Evolutionary conservation across 179 eudicot genomes (phyloP), one percentile per base, ranked within the genome.

Genomic region (Patellifolia procumbens): DNA sequence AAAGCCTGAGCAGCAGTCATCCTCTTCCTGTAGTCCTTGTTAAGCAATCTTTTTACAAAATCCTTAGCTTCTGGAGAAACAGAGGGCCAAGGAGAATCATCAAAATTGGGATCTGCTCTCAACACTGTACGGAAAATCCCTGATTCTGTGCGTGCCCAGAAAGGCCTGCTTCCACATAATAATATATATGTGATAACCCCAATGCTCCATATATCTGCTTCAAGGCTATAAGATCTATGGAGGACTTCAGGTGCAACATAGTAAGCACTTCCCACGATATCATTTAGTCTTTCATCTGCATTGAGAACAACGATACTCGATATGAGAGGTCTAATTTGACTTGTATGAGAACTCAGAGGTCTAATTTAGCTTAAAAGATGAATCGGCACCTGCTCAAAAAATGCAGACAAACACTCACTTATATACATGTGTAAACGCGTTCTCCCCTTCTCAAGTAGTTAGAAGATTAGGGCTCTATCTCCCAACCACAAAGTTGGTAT

Each of bases 211-310:
- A 94, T 85, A 85, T 94, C 98, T 34, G 94, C 97, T 83, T 94
- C 98, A 69, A 86, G 74, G 80, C 89, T 89, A 83, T 94, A 94
- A 32, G 98, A 94, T 86, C 98, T 88, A 81, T 92, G 98, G 55
- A 94, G 94, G 62, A 94, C 98, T 89, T 94, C 98, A 28, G 98
- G 98, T 29, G 98, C 93, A 69, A 94, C 98, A 82, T 92, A 94
- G 78, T 92, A 94, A 37, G 98, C 98, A 83, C 98, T 94, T 72
- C 98, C 98, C 80, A 94, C 98, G 72, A 94, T 89, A 78, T 94
- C 98, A 73, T 92, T 94, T 56, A 94, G 91, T 56, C 98, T 89
- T 77, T 89, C 94, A 65, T 94, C 98, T 94, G 93, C 85, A 76
- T 71, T 26, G 42, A 72, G 63, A 55, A 68, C 72, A 72, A 20